Evolutionary conservation across 805 yeast genomes (phyloP), one percentile per base, ranked within the genome.

Genomic region (Scheffersomyces stipitis): DNA sequence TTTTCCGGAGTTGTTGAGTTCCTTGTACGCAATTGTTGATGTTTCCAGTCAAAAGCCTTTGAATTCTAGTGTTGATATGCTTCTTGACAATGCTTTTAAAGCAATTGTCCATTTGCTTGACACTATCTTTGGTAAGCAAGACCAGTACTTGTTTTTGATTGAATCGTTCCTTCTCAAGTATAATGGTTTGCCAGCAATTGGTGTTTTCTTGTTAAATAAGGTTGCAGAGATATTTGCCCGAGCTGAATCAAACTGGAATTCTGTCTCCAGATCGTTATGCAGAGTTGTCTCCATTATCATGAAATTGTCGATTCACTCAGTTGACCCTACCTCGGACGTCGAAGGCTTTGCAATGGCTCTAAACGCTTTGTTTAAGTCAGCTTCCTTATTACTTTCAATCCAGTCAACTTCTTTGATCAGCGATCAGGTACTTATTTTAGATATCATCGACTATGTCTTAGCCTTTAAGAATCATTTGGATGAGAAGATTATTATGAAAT

Each of bases 401-500:
- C 67, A 69, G 17, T 67, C 75, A 17, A 73, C 70, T 3, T 51
- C 69, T 1, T 64, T 80, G 35, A 62, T 78, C 26, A 69, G 74
- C 18, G 90, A 82, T 52, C 93, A 85, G 57, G 62, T 78, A n/a
- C 59, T 76, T 23, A 58, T 86, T 18, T 55, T 85, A 41, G 85
- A 82, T 38, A 71, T 75, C 16, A 62, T 81, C 40, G 86, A 81
- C 49, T 59, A 76, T 17, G 76, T 81, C 53, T 50, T 80, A 28
- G 58, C 71, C 3, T 62, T 80, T 33, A 61, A 65, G 41, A 52
- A 52, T 0, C 52, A 69, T 17, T 60, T 72, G 37, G 62, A 64
- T 29, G 71, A 64, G 32, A 46, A 48, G 3, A 69, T 62, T 9
- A 51, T 78, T 18, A 62, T 77, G 36, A 55, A 57, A 4, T 64